A percentile compares a stretch with the other conserved stretches of the same genome.
Conservation (phyloP, 2,329 filamentous ascomycete genomes). For the Penicillium sp. region DNA sequence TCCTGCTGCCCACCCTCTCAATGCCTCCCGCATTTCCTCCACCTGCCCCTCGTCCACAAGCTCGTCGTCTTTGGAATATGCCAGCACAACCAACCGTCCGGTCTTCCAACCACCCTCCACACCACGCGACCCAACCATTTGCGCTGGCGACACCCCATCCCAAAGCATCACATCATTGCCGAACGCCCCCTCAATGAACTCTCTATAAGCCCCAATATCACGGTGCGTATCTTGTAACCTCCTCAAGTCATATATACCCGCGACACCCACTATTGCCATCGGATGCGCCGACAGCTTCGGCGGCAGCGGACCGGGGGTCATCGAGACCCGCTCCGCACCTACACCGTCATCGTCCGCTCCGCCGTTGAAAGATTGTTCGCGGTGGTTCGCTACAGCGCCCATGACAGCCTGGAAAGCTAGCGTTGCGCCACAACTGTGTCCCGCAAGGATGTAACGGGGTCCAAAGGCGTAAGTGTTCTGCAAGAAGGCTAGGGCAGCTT, state of each 20-base stretch:
- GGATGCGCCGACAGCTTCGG: conserved; percentile 27
- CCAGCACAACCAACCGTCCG: conserved; percentile 40
- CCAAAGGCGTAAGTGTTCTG: conserved; percentile 42
- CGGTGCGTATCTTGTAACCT: conserved; percentile 35
- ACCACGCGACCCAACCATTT: conserved; percentile 27
- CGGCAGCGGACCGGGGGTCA: conserved; percentile 14
- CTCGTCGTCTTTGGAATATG: conserved; percentile 43
- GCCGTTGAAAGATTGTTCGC: conserved; percentile 8
- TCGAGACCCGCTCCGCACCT: conserved; percentile 5
- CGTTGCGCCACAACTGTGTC: conserved; percentile 50
- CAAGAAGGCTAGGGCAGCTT: conserved; percentile 40
- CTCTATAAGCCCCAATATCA: conserved; percentile 37
- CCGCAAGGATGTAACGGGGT: conserved; percentile 44
- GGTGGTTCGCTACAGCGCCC: conserved; percentile 22
- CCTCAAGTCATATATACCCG: conserved; percentile 47
- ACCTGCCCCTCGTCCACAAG: conserved; percentile 42
- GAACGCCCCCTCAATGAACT: conserved; percentile 45
- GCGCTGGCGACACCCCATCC: conserved; percentile 42
- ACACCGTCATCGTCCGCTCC: conserved; percentile 6
- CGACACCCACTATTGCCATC: conserved; percentile 42
- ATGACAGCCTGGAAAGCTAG: conserved; percentile 47
- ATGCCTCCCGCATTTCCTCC: conserved; percentile 49
- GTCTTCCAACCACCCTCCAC: conserved; percentile 35
- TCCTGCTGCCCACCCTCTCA: conserved; percentile 48
- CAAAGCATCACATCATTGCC: conserved; percentile 38